phyloP scores from a whole-genome alignment of 306 rosid species.

The Senna tora region DNA sequence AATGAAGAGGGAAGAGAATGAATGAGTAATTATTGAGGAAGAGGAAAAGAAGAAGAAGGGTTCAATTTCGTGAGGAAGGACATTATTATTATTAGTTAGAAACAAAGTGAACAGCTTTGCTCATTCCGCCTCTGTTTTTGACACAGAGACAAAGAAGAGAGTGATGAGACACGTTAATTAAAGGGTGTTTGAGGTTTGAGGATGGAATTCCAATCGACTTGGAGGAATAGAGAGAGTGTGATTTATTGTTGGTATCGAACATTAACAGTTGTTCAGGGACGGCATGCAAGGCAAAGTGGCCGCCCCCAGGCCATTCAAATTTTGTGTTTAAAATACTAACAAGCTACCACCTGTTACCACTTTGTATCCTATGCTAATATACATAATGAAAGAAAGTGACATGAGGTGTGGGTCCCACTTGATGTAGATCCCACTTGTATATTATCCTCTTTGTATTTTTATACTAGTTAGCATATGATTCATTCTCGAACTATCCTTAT shows the following conservation, averaged over 20 bases:
- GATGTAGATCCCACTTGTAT: too few species aligned
- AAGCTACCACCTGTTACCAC: too few species aligned
- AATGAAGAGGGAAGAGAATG: background rate
- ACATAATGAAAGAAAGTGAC: too few species aligned
- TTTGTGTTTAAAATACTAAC: too few species aligned
- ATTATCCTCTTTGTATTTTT: too few species aligned
- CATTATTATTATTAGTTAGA: constrained; percentile 26
- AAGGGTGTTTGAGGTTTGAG: background rate
- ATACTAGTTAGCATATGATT: too few species aligned
- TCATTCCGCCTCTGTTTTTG: constrained; percentile 26
- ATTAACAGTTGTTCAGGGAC: constrained; percentile 31
- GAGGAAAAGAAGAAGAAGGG: background rate
- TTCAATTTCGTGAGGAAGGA: constrained; percentile 21
- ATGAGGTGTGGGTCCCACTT: too few species aligned
- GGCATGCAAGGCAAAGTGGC: constrained; percentile 40
- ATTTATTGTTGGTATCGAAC: background rate
- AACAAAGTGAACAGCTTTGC: constrained; percentile 24
- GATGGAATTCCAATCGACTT: background rate
- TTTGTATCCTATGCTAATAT: too few species aligned
- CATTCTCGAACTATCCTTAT: too few species aligned
- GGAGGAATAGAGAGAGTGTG: background rate
- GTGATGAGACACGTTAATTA: background rate
- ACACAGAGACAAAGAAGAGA: background rate
- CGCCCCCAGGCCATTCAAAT: too few species aligned
- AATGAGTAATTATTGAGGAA: background rate